Percentiles rank a stretch among this genome's conserved stretches.
These are phyloP conservation scores for Hylodesmum podocarpum DNA, from an alignment of 306 rosid species.

Conservation along the genomic window DNA sequence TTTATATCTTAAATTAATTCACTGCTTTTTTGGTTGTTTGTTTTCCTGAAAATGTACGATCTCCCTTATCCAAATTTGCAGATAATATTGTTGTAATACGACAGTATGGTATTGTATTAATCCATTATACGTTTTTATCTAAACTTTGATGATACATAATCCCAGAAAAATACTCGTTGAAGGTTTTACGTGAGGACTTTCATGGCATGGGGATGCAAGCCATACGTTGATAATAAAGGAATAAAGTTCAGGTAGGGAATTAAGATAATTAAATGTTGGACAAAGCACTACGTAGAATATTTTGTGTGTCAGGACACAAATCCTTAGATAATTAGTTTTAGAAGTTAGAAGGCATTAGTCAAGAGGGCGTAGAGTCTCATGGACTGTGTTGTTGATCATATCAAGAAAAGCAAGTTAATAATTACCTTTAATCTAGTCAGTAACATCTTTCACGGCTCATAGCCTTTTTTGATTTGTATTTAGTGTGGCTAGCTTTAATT, in stretches of 20 bases:
- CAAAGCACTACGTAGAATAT: not conserved
- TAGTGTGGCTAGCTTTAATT: not conserved
- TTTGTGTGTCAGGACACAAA: not conserved
- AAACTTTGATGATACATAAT: not conserved
- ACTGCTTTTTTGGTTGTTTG: not conserved
- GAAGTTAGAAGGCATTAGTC: not conserved
- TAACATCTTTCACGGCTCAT: not conserved
- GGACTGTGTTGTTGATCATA: not conserved
- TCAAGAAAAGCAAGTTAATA: not conserved
- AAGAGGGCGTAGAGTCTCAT: not conserved
- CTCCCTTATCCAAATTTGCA: not conserved
- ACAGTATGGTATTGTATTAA: not conserved
- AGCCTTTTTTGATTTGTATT: not conserved
- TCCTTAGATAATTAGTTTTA: not conserved
- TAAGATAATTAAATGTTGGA: not conserved
- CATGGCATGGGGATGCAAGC: not conserved
- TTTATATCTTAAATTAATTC: not conserved
- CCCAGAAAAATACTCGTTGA: not conserved
- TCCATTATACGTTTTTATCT: not conserved
- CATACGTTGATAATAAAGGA: not conserved
- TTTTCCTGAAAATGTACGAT: not conserved
- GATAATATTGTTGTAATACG: not conserved
- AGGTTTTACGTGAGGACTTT: not conserved
- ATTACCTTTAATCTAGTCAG: not conserved
- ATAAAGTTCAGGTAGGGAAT: not conserved